Base-by-base conservation (phyloP, 1,139 yeast genomes). In the Hyphopichia burtonii region DNA sequence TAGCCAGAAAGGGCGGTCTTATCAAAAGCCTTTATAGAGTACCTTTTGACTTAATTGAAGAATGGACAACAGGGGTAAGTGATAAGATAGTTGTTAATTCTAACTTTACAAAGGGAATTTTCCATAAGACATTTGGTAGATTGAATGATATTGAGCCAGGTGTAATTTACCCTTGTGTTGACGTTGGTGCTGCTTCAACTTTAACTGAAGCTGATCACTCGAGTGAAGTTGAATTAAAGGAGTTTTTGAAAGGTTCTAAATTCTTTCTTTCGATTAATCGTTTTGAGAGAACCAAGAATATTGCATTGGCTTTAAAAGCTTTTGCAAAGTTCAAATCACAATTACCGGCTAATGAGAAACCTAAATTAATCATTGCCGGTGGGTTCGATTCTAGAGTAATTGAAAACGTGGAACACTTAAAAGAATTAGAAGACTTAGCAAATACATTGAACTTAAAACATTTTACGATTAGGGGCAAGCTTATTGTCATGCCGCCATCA, bases 141-240 rank as follows among this genome's bases (percentile, higher is more conserved):
- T 62, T 78, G 41, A 51, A 56, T 15, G 41, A 58, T 11, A 54
- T 65, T 8, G 66, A 71, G 12, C 93, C 96, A 0, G 78, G 77
- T 12, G 93, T 93, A 3, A 75, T 91, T 2, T 91, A 94, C 53
- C 99, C 99, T 0, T 91, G 98, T 62, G 96, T 93, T 2, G 82
- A 84, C 41, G 47, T 53, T 3, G 34, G 39, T 3, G 43, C 44
- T 9, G 41, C 44, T 1, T 31, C 41, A 2, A 50, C 59, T 0
- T 51, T 54, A 16, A 44, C 57, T 1, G 53, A 51, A 0, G 52
- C 44, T 2, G 55, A 48, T 35, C 42, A 36, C 4, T 38, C 41
- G 2, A 62, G 68, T 36, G 61, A 61, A 8, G 42, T 52, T 2
- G 76, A 72, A 39, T 67, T 76, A 5, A 31, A 44, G 6, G 52